Evolutionary conservation across 306 rosid species (phyloP).

Genomic region (Dalbergia oliveri): DNA sequence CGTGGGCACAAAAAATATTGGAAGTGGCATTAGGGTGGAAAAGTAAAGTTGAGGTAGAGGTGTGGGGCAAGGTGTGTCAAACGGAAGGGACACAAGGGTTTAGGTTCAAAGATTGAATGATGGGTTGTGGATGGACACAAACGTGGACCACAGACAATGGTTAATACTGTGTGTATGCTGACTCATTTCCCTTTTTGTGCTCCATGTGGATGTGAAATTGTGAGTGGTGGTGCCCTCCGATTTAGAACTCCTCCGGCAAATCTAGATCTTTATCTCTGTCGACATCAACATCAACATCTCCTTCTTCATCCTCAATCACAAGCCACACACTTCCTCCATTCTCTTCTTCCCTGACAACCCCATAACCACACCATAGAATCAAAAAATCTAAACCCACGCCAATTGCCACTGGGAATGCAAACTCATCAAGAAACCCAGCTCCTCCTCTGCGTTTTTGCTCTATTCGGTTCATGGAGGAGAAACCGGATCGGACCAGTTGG

Average conservation of each 20-base stretch:
- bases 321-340: too few relatives aligned
- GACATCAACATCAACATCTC: too few relatives aligned
- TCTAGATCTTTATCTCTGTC: too few relatives aligned
- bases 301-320: too few relatives aligned
- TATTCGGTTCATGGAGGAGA: too few relatives aligned
- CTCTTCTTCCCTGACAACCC: too few relatives aligned
- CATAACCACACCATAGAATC: too few relatives aligned
- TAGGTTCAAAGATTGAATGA: constrained; percentile 37
- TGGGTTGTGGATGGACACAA: constrained; percentile 47
- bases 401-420: too few relatives aligned
- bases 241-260: neutral
- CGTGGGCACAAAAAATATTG: neutral
- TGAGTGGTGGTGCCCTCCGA: constrained; percentile 13
- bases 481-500: too few relatives aligned
- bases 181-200: constrained; percentile 43
- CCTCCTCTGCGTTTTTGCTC: too few relatives aligned
- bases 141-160: constrained; percentile 32
- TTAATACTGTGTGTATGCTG: constrained; percentile 53
- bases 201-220: neutral
- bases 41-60: neutral
- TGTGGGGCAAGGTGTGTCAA: neutral
- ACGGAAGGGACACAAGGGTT: constrained; percentile 30
- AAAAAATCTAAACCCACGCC: too few relatives aligned
- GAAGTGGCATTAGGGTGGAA: constrained; percentile 27
- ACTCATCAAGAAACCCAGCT: too few relatives aligned